Conservation (phyloP, 129 eudicot genomes). For the Ambrosia trifida region DNA sequence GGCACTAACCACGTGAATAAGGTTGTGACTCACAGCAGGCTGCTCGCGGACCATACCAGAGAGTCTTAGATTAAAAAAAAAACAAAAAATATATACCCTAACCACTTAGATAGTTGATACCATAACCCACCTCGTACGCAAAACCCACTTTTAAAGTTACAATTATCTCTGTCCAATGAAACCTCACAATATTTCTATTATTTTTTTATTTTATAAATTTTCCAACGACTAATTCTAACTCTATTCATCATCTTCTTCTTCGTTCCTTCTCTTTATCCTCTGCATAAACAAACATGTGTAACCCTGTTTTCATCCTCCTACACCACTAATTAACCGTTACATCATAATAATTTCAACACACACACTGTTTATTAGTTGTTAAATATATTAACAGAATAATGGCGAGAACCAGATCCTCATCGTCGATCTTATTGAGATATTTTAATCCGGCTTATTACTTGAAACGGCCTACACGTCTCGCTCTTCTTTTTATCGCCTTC, state of each 20-base stretch:
- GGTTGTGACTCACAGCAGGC: too few relatives aligned
- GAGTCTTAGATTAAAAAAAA: too few relatives aligned
- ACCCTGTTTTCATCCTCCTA: neutral
- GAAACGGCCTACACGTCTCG: conserved; percentile 84
- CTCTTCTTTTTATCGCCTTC: conserved; percentile 61
- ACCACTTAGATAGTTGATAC: too few relatives aligned
- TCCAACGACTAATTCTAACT: neutral
- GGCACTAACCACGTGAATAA: too few relatives aligned
- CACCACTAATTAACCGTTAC: neutral
- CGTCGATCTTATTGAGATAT: conserved; percentile 56
- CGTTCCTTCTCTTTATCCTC: neutral
- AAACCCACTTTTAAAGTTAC: too few relatives aligned
- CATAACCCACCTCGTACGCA: too few relatives aligned
- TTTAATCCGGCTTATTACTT: conserved; percentile 92
- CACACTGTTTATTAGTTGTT: neutral
- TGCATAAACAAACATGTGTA: neutral
- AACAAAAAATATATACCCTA: too few relatives aligned
- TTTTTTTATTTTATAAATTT: too few relatives aligned
- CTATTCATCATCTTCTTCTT: neutral
- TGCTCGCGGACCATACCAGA: too few relatives aligned
- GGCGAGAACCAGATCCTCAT: conserved; percentile 76
- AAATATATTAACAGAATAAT: conserved; percentile 22
- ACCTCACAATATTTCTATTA: neutral
- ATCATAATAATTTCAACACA: neutral
- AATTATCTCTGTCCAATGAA: neutral